phyloP scores from a whole-genome alignment of 106 monocot species.

The Phalaenopsis equestris region DNA sequence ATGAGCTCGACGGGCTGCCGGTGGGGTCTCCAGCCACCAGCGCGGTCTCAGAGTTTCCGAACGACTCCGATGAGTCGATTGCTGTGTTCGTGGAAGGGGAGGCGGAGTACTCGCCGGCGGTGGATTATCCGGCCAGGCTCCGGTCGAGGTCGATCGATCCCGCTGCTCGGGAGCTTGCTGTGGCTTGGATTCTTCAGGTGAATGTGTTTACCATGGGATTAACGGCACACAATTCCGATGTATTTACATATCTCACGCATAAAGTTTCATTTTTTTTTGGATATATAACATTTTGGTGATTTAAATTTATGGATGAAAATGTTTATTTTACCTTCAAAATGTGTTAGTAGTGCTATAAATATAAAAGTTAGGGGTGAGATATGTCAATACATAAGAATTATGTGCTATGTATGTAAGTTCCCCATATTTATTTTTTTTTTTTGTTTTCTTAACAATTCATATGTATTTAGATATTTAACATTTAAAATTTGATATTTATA shows the following conservation, averaged over 20 bases:
- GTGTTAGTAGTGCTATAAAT: too few relatives aligned
- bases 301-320: too few relatives aligned
- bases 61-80: constrained; percentile 23
- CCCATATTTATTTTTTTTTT: background rate
- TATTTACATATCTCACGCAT: too few relatives aligned
- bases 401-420: too few relatives aligned
- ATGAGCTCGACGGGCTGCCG: background rate
- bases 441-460: too few relatives aligned
- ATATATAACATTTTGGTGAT: too few relatives aligned
- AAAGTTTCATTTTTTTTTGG: too few relatives aligned
- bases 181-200: constrained; percentile 46
- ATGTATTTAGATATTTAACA: too few relatives aligned
- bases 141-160: constrained; percentile 21
- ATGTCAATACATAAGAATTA: too few relatives aligned
- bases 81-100: constrained; percentile 21
- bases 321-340: too few relatives aligned
- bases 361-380: too few relatives aligned
- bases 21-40: background rate
- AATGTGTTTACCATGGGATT: background rate
- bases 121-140: constrained; percentile 25
- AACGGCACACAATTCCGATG: background rate
- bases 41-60: background rate
- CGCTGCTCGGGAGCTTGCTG: constrained; percentile 15
- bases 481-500: too few relatives aligned
- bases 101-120: constrained; percentile 12